These are phyloP conservation scores for Rhizoclosmatium sp. DNA, from an alignment of 192 early-diverging fungal species.

Conservation along the genomic window DNA sequence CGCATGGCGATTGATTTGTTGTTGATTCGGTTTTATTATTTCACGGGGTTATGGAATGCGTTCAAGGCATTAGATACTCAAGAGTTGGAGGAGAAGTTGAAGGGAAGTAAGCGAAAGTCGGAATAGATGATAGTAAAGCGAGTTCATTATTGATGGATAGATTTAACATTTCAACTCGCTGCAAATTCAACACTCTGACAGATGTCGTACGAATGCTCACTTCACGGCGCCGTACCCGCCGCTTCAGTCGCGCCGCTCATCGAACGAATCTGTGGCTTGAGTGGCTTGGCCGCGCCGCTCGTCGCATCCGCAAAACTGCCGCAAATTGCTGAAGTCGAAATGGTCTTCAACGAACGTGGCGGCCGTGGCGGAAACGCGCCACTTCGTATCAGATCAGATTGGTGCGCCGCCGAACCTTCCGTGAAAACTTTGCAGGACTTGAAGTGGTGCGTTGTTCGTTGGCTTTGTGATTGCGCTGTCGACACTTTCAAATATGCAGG, in stretches of 20 bases:
- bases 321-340: conserved; percentile 10
- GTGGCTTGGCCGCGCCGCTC: conserved; percentile 10
- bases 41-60: conserved; percentile 77
- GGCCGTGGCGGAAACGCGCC: neutral
- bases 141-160: too few relatives aligned
- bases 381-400: neutral
- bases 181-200: too few relatives aligned
- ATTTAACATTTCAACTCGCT: too few relatives aligned
- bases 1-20: conserved; percentile 90
- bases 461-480: neutral
- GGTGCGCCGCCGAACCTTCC: neutral
- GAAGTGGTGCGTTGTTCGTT: neutral
- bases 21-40: conserved; percentile 85
- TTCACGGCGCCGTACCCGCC: neutral
- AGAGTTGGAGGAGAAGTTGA: too few relatives aligned
- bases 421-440: neutral
- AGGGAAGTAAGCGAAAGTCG: too few relatives aligned
- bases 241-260: neutral
- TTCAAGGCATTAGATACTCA: neutral
- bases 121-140: too few relatives aligned
- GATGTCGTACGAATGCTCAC: too few relatives aligned
- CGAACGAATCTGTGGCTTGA: conserved; percentile 18
- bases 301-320: neutral
- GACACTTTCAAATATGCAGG: neutral
- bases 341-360: neutral